Conservation (phyloP, 2,329 filamentous ascomycete species). For the Phialocephala subalpina region DNA sequence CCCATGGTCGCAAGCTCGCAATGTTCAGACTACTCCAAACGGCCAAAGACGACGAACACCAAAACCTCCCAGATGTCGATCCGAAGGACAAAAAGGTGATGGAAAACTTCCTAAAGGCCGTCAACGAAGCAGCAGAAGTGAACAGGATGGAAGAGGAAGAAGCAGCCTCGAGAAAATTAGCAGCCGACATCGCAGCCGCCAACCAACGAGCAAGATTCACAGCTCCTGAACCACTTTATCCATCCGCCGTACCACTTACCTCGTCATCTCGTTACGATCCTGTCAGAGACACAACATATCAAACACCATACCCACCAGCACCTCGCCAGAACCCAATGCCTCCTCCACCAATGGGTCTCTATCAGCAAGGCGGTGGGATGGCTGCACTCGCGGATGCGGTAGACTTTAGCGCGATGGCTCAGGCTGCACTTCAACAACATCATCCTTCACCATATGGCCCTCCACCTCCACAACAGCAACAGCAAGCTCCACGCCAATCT, state of each 20-base stretch:
- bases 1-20: fast-evolving
- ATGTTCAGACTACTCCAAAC: not conserved
- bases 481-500: no score
- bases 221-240: not conserved
- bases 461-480: no score
- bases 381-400: constrained; percentile 10
- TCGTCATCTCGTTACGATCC: constrained; percentile 34
- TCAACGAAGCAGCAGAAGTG: not conserved
- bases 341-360: constrained; percentile 19
- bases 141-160: not conserved
- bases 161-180: not conserved
- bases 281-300: constrained; percentile 29
- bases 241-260: not conserved
- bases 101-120: not conserved
- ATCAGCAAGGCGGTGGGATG: constrained; percentile 11
- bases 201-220: not conserved
- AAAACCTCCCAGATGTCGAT: not conserved
- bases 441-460: no score
- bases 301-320: constrained; percentile 19
- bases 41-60: not conserved
- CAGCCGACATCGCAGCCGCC: not conserved
- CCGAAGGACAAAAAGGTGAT: not conserved
- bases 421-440: no score
- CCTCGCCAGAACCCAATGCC: constrained; percentile 14
- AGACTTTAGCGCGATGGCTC: not conserved